phyloP scores from a whole-genome alignment of 2,329 filamentous ascomycete species.

The Phyllosticta citribraziliensis region DNA sequence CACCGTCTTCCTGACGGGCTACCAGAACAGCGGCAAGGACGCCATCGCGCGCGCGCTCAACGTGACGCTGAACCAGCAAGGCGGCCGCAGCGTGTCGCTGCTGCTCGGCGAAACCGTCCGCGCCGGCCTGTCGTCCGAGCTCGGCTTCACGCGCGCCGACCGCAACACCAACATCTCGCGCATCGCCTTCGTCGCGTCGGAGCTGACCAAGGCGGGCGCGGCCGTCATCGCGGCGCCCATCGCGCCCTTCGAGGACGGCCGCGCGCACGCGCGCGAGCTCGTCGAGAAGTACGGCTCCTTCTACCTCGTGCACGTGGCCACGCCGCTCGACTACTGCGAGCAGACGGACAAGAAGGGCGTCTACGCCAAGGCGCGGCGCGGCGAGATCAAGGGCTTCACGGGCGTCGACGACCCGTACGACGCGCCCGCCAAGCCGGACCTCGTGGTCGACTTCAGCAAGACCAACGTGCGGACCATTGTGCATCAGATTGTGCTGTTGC shows the following conservation, averaged over 20 bases:
- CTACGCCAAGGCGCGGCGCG: conserved; percentile 71
- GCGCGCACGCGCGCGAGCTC: conserved; percentile 69
- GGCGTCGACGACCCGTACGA: conserved; percentile 98
- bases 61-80: conserved; percentile 96
- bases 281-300: conserved; percentile 85
- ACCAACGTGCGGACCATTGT: conserved; percentile 86
- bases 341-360: conserved; percentile 90
- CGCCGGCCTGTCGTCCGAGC: conserved; percentile 82
- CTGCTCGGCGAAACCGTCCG: conserved; percentile 94
- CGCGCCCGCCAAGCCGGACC: conserved; percentile 66
- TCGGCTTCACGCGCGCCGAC: conserved; percentile 89
- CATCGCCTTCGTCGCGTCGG: conserved; percentile 91
- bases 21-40: conserved; percentile 95
- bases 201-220: conserved; percentile 84
- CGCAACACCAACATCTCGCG: conserved; percentile 90
- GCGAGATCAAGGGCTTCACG: conserved; percentile 96
- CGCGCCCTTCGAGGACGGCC: conserved; percentile 75
- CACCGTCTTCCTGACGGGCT: conserved; percentile 95
- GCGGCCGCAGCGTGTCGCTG: conserved; percentile 86
- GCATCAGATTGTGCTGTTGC: conserved; percentile 87
- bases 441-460: conserved; percentile 77
- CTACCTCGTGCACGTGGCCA: conserved; percentile 92
- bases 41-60: conserved; percentile 91
- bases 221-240: conserved; percentile 96
- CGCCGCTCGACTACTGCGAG: conserved; percentile 84